Percentiles rank a stretch among this genome's conserved stretches.
These are phyloP conservation scores for Westerdykella ornata DNA, from an alignment of 2,329 filamentous ascomycete species.

Conservation along the genomic window DNA sequence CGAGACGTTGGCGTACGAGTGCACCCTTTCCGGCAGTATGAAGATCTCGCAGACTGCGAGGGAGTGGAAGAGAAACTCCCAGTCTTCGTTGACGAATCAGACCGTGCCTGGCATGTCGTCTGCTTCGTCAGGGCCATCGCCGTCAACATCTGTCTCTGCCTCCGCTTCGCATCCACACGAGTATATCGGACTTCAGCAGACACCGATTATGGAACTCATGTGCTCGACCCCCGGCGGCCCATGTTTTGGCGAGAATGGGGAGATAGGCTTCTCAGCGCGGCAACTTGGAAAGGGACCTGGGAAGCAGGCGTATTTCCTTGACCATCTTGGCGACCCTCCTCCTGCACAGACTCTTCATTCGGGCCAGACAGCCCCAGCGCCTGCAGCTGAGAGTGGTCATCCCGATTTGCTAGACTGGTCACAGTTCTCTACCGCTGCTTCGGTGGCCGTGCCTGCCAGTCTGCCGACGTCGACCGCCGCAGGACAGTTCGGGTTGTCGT, in stretches of 20 bases:
- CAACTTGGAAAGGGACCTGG: no score
- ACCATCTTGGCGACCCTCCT: no score
- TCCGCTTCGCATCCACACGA: constrained; percentile 8
- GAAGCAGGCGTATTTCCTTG: no score
- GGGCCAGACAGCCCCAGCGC: no score
- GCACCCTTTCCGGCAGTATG: constrained; percentile 20
- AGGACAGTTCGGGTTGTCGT: no score
- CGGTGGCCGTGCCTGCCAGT: neutral
- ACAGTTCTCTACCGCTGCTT: neutral
- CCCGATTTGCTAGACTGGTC: no score
- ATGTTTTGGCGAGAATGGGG: constrained; percentile 21
- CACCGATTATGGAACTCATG: constrained; percentile 13
- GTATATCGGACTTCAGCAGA: constrained; percentile 7
- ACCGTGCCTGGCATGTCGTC: constrained; percentile 13
- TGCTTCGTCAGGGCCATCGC: constrained; percentile 12
- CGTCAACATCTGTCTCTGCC: constrained; percentile 10
- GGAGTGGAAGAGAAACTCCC: constrained; percentile 11
- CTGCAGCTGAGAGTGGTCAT: no score
- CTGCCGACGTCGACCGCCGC: neutral
- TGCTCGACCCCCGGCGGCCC: constrained; percentile 12
- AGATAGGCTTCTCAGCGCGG: constrained; percentile 10
- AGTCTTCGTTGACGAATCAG: constrained; percentile 11
- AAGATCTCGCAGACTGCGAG: constrained; percentile 7
- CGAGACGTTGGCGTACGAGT: constrained; percentile 19
- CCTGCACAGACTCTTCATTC: no score